Percentiles rank a stretch among this genome's conserved stretches.
phyloP scores from a whole-genome alignment of 2,329 filamentous ascomycete genomes.

The Teratosphaeria gauchensis region DNA sequence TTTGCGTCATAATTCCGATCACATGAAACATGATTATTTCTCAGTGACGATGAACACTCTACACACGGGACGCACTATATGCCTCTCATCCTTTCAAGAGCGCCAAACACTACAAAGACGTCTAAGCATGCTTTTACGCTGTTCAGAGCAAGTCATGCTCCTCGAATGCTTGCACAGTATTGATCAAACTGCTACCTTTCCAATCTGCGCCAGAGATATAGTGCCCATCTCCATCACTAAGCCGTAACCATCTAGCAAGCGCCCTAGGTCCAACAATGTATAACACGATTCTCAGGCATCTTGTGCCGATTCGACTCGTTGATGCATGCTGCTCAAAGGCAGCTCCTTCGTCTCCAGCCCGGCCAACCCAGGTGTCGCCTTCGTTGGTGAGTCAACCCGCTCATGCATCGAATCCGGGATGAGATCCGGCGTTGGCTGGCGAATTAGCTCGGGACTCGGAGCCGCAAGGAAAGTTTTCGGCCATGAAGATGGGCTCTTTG shows the following conservation, averaged over 20 bases:
- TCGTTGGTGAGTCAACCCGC: slow-evolving; percentile 11
- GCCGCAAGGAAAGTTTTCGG: slow-evolving; percentile 12
- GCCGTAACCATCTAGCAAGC: background rate
- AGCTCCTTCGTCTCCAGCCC: slow-evolving; percentile 23
- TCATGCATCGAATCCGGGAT: slow-evolving; percentile 28
- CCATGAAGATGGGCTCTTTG: slow-evolving; percentile 9
- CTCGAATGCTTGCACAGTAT: no score
- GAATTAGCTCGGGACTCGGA: slow-evolving; percentile 8
- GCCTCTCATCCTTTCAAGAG: no score
- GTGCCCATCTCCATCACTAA: background rate
- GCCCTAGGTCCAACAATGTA: background rate
- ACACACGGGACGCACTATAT: no score
- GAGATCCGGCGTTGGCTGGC: slow-evolving; percentile 24
- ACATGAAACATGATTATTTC: background rate
- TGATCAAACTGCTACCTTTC: background rate
- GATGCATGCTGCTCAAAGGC: slow-evolving; percentile 24
- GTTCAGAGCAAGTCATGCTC: no score
- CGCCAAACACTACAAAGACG: no score
- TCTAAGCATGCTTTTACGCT: no score
- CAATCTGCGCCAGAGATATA: background rate
- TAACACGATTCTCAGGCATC: background rate
- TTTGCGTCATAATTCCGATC: background rate
- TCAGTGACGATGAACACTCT: no score
- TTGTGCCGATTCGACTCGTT: slow-evolving; percentile 21
- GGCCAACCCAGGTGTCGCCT: slow-evolving; percentile 3